Conservation (phyloP, 345 rosid genomes). For the Pseudoturritis turrita region DNA sequence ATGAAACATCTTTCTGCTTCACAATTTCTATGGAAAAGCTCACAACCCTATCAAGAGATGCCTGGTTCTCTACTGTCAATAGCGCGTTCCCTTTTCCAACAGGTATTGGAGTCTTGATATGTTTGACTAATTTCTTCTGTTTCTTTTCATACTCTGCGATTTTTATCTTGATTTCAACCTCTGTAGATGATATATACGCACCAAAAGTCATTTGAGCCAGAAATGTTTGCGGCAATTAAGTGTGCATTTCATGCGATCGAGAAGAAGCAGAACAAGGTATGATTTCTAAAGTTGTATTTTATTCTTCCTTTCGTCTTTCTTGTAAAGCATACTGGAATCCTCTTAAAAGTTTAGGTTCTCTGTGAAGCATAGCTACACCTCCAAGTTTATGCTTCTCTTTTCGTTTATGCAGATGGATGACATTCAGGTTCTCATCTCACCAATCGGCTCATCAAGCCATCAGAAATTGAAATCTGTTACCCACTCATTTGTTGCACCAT, state of each 20-base stretch:
- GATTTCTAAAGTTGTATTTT: neutral
- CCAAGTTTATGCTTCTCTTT: constrained; percentile 24
- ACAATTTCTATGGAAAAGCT: constrained; percentile 49
- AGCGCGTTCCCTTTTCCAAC: constrained; percentile 59
- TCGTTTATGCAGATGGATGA: constrained; percentile 41
- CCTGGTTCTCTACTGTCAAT: constrained; percentile 44
- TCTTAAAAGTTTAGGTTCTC: neutral
- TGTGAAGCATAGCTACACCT: constrained; percentile 11
- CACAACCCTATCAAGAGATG: constrained; percentile 30
- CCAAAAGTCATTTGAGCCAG: constrained; percentile 56
- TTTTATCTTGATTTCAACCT: constrained; percentile 11
- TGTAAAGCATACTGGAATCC: constrained; percentile 9
- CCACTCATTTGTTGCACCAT: constrained; percentile 43
- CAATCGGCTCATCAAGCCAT: constrained; percentile 61
- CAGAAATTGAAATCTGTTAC: constrained; percentile 45
- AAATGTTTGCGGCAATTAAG: constrained; percentile 49
- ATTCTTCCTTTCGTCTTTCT: constrained; percentile 4
- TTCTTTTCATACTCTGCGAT: neutral
- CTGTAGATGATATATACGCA: constrained; percentile 71
- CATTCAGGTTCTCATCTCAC: constrained; percentile 41
- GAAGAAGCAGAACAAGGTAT: constrained; percentile 41
- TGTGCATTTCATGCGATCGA: constrained; percentile 43
- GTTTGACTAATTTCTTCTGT: neutral
- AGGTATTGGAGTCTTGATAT: constrained; percentile 43
- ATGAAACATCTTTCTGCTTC: constrained; percentile 58